Evolutionary conservation across 306 rosid species (phyloP).

Genomic region (Fragaria vesca): DNA sequence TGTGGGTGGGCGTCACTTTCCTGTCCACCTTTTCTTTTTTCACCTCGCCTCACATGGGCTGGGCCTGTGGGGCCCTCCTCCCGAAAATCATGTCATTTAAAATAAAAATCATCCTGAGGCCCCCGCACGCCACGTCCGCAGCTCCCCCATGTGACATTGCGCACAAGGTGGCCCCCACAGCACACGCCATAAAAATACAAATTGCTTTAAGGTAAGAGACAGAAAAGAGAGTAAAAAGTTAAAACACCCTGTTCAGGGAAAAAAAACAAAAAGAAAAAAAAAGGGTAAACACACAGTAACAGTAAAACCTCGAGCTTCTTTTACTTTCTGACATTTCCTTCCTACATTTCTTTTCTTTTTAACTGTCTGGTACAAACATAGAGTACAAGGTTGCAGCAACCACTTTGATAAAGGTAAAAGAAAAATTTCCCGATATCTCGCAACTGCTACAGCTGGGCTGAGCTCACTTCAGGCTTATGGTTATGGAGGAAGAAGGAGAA

Average conservation of each 20-base stretch:
- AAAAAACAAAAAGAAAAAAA: background rate
- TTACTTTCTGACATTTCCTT: slow-evolving; percentile 29
- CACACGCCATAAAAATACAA: too few relatives aligned
- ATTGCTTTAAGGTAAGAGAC: too few relatives aligned
- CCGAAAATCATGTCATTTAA: slow-evolving; percentile 44
- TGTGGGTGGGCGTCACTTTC: slow-evolving; percentile 54
- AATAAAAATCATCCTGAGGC: slow-evolving; percentile 32
- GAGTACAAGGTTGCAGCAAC: slow-evolving; percentile 27
- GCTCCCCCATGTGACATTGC: slow-evolving; percentile 60
- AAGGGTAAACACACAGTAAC: slow-evolving; percentile 3
- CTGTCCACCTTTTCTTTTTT: background rate
- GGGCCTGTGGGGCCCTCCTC: slow-evolving; percentile 57
- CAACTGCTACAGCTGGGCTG: background rate
- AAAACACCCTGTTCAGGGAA: slow-evolving; percentile 21
- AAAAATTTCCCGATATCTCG: slow-evolving; percentile 21
- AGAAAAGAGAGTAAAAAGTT: background rate
- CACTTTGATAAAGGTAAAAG: slow-evolving; percentile 12
- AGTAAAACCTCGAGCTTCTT: slow-evolving; percentile 24
- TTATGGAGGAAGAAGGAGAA: slow-evolving; percentile 12
- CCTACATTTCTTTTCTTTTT: slow-evolving; percentile 32
- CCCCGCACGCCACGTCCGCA: slow-evolving; percentile 58
- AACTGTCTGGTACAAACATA: background rate
- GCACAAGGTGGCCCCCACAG: slow-evolving; percentile 38
- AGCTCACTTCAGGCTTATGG: slow-evolving; percentile 8
- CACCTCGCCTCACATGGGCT: slow-evolving; percentile 57